A percentile compares a stretch with the other conserved stretches of the same genome.
phyloP scores from a whole-genome alignment of 352 stramenopile genomes.

The Globisporangium camurandrum region DNA sequence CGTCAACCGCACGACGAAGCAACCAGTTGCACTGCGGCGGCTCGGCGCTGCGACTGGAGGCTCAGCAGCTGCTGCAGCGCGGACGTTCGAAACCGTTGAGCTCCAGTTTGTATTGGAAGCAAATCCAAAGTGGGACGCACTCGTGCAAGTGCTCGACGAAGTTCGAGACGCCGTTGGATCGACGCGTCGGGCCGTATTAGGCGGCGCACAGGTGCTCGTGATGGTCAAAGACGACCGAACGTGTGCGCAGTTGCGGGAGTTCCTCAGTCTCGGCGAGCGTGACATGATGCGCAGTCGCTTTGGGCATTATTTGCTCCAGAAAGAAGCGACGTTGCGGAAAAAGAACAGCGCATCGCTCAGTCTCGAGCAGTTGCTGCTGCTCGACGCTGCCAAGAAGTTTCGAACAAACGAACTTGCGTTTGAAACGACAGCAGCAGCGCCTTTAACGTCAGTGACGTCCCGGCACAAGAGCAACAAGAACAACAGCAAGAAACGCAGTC shows the following conservation, averaged over 20 bases:
- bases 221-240: constrained; percentile 89
- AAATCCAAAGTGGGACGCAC: constrained; percentile 93
- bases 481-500: constrained; percentile 18
- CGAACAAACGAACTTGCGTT: constrained; percentile 35
- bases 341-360: constrained; percentile 40
- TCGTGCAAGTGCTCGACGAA: constrained; percentile 90
- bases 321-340: constrained; percentile 44
- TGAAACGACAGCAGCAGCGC: constrained; percentile 12
- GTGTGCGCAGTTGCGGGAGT: constrained; percentile 74
- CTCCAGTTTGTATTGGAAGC: constrained; percentile 73
- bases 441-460: too few relatives aligned
- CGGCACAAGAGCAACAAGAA: neutral
- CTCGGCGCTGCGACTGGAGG: constrained; percentile 3
- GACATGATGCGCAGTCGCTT: constrained; percentile 85
- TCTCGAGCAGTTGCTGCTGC: constrained; percentile 56
- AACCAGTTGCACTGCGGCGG: constrained; percentile 26
- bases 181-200: constrained; percentile 14
- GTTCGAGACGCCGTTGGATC: constrained; percentile 16
- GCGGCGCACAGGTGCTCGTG: constrained; percentile 56
- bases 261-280: constrained; percentile 61
- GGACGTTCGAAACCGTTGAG: constrained; percentile 23
- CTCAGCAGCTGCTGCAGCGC: neutral
- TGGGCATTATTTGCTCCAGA: constrained; percentile 70
- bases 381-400: constrained; percentile 45
- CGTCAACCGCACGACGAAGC: constrained; percentile 42